Conservation (phyloP, 495 filamentous ascomycete genomes). For the Immersiella caudata region DNA sequence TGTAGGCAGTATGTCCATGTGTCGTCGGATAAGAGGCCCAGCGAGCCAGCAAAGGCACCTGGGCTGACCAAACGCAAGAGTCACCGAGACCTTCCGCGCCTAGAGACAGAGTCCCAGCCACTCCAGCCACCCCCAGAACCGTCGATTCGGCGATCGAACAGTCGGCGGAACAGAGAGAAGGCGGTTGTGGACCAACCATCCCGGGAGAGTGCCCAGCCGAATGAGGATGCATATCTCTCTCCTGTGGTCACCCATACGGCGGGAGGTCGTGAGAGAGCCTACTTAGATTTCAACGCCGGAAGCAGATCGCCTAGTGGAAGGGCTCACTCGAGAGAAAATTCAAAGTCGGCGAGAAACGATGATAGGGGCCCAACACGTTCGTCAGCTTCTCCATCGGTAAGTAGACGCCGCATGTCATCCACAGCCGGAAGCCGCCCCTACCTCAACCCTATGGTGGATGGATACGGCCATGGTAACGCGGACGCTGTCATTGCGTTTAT, state of each 20-base stretch:
- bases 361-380: conserved; percentile 25
- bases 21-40: conserved; percentile 17
- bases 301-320: conserved; percentile 19
- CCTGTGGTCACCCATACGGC: conserved; percentile 42
- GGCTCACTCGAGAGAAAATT: conserved; percentile 22
- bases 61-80: conserved; percentile 40
- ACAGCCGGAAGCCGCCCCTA: conserved; percentile 19
- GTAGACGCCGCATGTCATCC: conserved; percentile 26
- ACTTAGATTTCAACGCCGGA: conserved; percentile 36
- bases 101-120: conserved; percentile 35
- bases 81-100: conserved; percentile 42
- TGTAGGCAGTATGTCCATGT: conserved; percentile 42
- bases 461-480: conserved; percentile 17
- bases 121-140: conserved; percentile 19
- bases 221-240: conserved; percentile 38
- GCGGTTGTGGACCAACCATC: conserved; percentile 27
- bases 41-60: conserved; percentile 23
- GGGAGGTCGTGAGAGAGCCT: conserved; percentile 44
- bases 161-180: conserved; percentile 31
- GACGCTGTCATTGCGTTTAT: conserved; percentile 36
- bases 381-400: conserved; percentile 11
- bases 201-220: conserved; percentile 18
- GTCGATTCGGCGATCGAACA: conserved; percentile 25
- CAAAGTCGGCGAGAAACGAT: conserved; percentile 22
- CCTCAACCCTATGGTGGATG: conserved; percentile 13